Evolutionary conservation across 805 yeast genomes (phyloP).

Genomic region (Barnettozyma siamensis): DNA sequence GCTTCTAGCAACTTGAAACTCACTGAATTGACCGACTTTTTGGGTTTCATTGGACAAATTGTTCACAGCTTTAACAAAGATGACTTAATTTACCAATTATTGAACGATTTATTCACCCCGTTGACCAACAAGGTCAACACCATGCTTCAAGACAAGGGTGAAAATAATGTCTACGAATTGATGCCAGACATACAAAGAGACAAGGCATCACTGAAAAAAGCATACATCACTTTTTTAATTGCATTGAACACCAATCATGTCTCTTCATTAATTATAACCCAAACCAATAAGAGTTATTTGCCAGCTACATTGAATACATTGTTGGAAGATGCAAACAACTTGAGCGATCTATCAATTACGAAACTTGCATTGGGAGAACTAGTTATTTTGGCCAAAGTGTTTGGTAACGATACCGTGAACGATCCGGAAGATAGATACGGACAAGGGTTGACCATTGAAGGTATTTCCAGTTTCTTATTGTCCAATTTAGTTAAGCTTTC

Average conservation of each 20-base stretch:
- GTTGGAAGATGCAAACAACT: conserved; percentile 58
- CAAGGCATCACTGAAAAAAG: conserved; percentile 57
- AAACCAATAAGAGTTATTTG: conserved; percentile 54
- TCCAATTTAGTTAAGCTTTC: conserved; percentile 60
- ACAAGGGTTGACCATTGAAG: conserved; percentile 48
- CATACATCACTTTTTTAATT: conserved; percentile 64
- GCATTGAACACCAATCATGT: conserved; percentile 71
- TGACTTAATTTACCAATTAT: conserved; percentile 62
- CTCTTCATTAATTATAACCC: conserved; percentile 69
- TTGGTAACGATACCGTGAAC: conserved; percentile 65
- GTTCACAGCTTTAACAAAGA: conserved; percentile 69
- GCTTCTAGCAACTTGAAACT: conserved; percentile 50
- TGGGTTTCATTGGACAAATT: conserved; percentile 83
- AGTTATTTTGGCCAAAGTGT: conserved; percentile 51
- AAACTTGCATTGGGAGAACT: conserved; percentile 68
- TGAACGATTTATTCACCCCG: conserved; percentile 73
- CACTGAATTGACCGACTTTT: conserved; percentile 70
- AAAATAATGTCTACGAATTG: conserved; percentile 30
- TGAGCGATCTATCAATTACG: conserved; percentile 57
- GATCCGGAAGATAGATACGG: conserved; percentile 54
- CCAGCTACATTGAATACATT: conserved; percentile 58
- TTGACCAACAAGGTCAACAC: conserved; percentile 57
- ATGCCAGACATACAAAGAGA: conserved; percentile 63
- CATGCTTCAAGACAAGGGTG: conserved; percentile 39
- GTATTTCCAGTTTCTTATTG: conserved; percentile 65